Conservation (phyloP, 441 rosid genomes). For the Corymbia citriodora region DNA sequence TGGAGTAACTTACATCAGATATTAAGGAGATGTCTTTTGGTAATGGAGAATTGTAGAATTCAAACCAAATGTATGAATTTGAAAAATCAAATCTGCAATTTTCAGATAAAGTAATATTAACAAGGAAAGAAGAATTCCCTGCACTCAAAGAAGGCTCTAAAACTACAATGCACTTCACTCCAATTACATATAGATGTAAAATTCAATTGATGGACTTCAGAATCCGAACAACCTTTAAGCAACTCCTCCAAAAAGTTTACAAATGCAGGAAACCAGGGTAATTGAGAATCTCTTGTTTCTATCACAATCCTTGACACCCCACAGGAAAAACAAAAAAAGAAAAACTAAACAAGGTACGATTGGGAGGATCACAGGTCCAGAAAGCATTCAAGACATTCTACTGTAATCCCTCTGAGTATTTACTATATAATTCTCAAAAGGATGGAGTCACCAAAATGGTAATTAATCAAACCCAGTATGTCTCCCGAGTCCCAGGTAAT, state of each 20-base stretch:
- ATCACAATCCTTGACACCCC: neutral
- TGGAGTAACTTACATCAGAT: constrained; percentile 58
- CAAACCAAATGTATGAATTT: constrained; percentile 89
- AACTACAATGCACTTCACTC: neutral
- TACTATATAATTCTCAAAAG: neutral
- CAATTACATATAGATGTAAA: neutral
- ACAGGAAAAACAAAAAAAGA: neutral
- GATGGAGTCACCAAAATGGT: neutral
- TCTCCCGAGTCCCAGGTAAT: neutral
- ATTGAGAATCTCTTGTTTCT: neutral
- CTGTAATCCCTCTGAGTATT: neutral
- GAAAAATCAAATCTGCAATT: constrained; percentile 73
- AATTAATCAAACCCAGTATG: neutral
- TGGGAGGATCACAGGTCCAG: neutral
- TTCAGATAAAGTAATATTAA: constrained; percentile 5
- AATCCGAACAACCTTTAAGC: neutral
- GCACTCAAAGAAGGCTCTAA: neutral
- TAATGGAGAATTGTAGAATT: constrained; percentile 73
- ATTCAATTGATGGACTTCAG: neutral
- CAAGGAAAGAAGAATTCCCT: neutral
- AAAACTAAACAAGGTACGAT: neutral
- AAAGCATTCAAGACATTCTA: neutral
- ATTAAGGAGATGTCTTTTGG: constrained; percentile 73
- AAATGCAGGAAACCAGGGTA: neutral
- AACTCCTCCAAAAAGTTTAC: neutral